Evolutionary conservation across 306 rosid species (phyloP).

Genomic region (Gastrolobium bilobum): DNA sequence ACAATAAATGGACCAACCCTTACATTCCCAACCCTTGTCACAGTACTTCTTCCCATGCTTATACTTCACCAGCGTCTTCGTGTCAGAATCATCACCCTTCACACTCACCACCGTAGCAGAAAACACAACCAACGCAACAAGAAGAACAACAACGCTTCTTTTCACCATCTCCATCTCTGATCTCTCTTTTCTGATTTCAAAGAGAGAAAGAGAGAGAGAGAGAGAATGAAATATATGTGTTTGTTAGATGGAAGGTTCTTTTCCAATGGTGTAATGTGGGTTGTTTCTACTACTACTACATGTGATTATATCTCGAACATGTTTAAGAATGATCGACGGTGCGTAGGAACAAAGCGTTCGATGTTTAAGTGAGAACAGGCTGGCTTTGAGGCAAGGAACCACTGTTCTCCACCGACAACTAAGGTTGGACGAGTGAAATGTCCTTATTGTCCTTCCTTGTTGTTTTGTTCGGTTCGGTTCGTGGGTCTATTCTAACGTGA

Average conservation of each 20-base stretch:
- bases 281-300: too few relatives aligned
- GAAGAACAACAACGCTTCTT: conserved; percentile 19
- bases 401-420: conserved; percentile 56
- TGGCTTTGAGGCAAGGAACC: conserved; percentile 55
- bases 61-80: conserved; percentile 61
- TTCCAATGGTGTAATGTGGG: background rate
- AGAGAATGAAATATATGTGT: background rate
- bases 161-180: conserved; percentile 25
- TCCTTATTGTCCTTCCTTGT: background rate
- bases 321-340: conserved; percentile 21
- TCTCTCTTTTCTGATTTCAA: background rate
- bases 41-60: conserved; percentile 78
- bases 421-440: background rate
- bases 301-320: conserved; percentile 41
- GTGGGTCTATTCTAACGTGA: background rate
- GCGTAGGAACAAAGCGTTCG: background rate
- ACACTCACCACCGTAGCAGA: conserved; percentile 40
- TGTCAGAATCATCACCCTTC: conserved; percentile 48
- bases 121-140: background rate
- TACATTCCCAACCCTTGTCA: conserved; percentile 86
- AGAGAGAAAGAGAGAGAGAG: background rate
- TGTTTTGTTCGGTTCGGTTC: background rate
- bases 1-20: conserved; percentile 71
- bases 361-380: conserved; percentile 55
- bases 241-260: conserved; percentile 46